phyloP scores from a whole-genome alignment of 768 basidiomycete genomes.

The Macrocybe gigantea region DNA sequence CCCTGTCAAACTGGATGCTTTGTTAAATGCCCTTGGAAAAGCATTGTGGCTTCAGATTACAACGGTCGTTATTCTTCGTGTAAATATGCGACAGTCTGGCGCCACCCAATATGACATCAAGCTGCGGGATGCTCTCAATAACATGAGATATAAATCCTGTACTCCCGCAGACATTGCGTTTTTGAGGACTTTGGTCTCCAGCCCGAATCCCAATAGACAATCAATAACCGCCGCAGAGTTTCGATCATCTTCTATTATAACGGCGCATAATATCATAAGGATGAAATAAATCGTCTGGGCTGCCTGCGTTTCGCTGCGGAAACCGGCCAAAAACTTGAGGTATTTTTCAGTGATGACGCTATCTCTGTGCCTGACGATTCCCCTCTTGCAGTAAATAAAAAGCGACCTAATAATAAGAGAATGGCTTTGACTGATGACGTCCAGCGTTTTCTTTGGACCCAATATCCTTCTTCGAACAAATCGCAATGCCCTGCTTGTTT shows the following conservation, averaged over 20 bases:
- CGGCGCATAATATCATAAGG: slow-evolving; percentile 28
- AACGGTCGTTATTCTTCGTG: slow-evolving; percentile 16
- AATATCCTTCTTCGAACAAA: neutral
- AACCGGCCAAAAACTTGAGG: slow-evolving; percentile 13
- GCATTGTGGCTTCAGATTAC: slow-evolving; percentile 23
- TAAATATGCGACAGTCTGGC: slow-evolving; percentile 28
- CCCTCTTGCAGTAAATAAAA: too few species aligned
- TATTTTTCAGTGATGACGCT: slow-evolving; percentile 21
- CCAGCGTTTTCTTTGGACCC: neutral
- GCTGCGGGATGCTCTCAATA: slow-evolving; percentile 23
- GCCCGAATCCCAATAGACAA: slow-evolving; percentile 4
- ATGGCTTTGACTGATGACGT: neutral
- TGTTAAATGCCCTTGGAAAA: slow-evolving; percentile 14
- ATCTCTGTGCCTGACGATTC: neutral
- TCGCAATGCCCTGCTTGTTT: slow-evolving; percentile 15
- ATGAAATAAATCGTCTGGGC: slow-evolving; percentile 29
- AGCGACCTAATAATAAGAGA: neutral
- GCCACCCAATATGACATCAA: slow-evolving; percentile 15
- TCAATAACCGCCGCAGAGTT: slow-evolving; percentile 15
- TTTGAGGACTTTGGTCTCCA: slow-evolving; percentile 17
- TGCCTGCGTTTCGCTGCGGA: slow-evolving; percentile 25
- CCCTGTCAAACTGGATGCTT: neutral
- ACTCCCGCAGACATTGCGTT: slow-evolving; percentile 29
- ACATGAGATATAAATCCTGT: slow-evolving; percentile 35
- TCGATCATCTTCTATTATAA: slow-evolving; percentile 31